Percentiles rank a stretch among this genome's conserved stretches.
Evolutionary conservation across 345 rosid genomes (phyloP).

Genomic region (Syzygium aqueum): DNA sequence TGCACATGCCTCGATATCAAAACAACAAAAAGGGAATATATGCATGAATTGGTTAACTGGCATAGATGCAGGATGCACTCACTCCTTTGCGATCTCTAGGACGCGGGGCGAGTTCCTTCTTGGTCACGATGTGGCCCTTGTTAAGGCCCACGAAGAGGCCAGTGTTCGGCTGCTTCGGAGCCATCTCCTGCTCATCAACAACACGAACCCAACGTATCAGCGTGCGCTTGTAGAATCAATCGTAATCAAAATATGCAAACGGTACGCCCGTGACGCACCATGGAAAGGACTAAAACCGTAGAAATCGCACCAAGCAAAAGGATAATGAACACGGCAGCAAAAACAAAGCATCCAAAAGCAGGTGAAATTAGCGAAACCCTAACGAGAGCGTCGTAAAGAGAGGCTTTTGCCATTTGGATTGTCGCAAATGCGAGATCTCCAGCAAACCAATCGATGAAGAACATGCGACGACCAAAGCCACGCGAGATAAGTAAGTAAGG

Average conservation of each 20-base stretch:
- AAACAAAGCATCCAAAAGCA: neutral
- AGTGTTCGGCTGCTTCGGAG: constrained; percentile 40
- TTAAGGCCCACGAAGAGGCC: constrained; percentile 61
- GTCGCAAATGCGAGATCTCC: neutral
- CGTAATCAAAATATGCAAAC: neutral
- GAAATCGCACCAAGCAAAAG: neutral
- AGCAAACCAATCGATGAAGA: neutral
- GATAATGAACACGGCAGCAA: fast-evolving
- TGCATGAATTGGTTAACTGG: neutral
- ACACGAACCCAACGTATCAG: neutral
- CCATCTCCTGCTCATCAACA: constrained; percentile 27
- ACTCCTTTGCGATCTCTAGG: constrained; percentile 58
- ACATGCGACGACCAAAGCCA: neutral
- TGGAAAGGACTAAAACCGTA: neutral
- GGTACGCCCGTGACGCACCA: neutral
- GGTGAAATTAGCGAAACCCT: neutral
- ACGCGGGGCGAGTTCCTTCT: constrained; percentile 42
- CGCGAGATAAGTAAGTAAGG: neutral
- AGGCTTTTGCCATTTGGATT: neutral
- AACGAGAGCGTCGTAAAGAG: neutral
- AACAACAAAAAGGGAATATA: neutral
- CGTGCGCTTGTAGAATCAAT: neutral
- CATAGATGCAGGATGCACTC: constrained; percentile 4
- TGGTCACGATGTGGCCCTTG: constrained; percentile 59
- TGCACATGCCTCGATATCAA: neutral